Base-by-base conservation (phyloP, 1,284 basidiomycete species). In the Peniophora sp. region DNA sequence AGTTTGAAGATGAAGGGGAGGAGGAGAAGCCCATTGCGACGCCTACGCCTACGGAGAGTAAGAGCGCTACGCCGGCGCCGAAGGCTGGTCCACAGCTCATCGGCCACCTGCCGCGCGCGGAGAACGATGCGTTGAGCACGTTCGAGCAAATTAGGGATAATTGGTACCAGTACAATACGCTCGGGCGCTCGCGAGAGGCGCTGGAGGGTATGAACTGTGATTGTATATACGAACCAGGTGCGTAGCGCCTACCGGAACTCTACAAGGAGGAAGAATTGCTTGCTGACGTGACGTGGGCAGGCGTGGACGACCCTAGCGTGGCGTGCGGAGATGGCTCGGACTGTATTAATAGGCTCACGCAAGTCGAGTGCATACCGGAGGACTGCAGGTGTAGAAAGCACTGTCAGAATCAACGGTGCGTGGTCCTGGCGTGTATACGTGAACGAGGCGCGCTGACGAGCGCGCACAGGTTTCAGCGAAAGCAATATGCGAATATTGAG, bases 261-360 rank as follows among this genome's bases (percentile, higher is more conserved):
- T 52, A 48, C 47, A 54, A 51, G 53, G 52, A 48, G 55, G 52
- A 59, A n/a, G n/a, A n/a, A n/a, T n/a, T n/a, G n/a, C n/a, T n/a
- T 59, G 54, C 23, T 56, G 47, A 51, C 43, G 23, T 44, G 47
- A 54, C 57, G 24, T 47, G 45, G 27, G 12, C 55, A 86, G 83
- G 73, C 56, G 64, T 72, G 20, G 82, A 88, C 59, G 73, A 77
- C 54, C 71, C 71, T 12, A 73, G 77, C 51, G 72, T 70, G 51
- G 92, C 93, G 5, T 99, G 96, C 68, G 92, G 92, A n/a, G 80
- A 84, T 48, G 75, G 82, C 54, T 92, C 92, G 20, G 90, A 94
- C 67, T 99, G 97, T 68, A 97, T 99, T 74, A 99, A 99, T 67
- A 81, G 94, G 52, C 81, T 98, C 52, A 97, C 97, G 23, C 95